Evolutionary conservation across 306 rosid genomes (phyloP).

Genomic region (Dryas drummondii): DNA sequence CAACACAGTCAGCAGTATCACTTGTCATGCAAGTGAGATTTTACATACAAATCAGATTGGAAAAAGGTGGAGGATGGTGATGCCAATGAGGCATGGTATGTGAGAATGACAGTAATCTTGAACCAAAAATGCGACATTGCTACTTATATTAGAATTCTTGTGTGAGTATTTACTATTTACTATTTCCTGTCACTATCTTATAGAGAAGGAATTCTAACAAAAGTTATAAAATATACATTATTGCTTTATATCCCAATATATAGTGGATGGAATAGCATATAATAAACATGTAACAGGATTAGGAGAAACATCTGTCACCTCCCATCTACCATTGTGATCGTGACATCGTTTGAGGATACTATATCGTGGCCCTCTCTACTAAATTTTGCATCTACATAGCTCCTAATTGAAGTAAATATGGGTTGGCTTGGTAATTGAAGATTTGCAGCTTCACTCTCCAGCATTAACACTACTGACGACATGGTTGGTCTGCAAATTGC

Average conservation of each 20-base stretch:
- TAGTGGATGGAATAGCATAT: slow-evolving; percentile 4
- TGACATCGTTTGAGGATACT: slow-evolving; percentile 55
- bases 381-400: slow-evolving; percentile 43
- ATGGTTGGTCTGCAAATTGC: slow-evolving; percentile 70
- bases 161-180: background rate
- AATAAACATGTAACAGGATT: slow-evolving; percentile 16
- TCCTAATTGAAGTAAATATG: slow-evolving; percentile 55
- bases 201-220: background rate
- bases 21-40: background rate
- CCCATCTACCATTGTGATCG: slow-evolving; percentile 61
- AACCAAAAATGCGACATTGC: background rate
- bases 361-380: slow-evolving; percentile 44
- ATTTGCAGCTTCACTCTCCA: slow-evolving; percentile 66
- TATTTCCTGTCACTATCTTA: background rate
- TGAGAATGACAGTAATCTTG: background rate
- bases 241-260: background rate
- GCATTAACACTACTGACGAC: slow-evolving; percentile 72
- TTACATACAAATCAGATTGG: background rate
- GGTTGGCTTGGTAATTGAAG: slow-evolving; percentile 72
- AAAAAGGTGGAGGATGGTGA: background rate
- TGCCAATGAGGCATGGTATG: background rate
- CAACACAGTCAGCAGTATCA: background rate
- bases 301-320: slow-evolving; percentile 23
- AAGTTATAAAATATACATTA: background rate
- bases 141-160: background rate